Evolutionary conservation across 352 stramenopile genomes (phyloP).

Genomic region (Globisporangium lucens): DNA sequence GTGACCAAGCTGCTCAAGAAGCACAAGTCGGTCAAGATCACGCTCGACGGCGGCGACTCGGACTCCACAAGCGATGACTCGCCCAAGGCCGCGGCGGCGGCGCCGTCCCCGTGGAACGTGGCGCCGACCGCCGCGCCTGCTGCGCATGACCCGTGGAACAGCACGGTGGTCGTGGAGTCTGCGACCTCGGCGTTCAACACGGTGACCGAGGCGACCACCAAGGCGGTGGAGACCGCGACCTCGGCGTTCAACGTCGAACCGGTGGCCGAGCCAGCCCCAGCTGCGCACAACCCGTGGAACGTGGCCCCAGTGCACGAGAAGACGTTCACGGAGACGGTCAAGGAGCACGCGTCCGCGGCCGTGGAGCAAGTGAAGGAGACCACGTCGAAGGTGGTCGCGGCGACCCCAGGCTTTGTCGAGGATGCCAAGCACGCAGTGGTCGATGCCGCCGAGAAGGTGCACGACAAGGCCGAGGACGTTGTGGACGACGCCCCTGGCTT

Average conservation of each 20-base stretch:
- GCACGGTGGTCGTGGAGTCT: slow-evolving; percentile 23
- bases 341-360: slow-evolving; percentile 14
- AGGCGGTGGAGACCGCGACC: slow-evolving; percentile 12
- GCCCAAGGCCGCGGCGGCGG: slow-evolving; percentile 13
- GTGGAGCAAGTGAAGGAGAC: slow-evolving; percentile 18
- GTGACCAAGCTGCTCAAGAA: slow-evolving; percentile 77
- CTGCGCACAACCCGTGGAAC: slow-evolving; percentile 37
- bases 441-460: slow-evolving; percentile 4
- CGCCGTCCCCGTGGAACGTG: slow-evolving; percentile 56
- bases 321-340: slow-evolving; percentile 20
- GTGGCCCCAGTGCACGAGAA: slow-evolving; percentile 26
- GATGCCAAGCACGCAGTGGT: slow-evolving; percentile 21
- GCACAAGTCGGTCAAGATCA: slow-evolving; percentile 43
- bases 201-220: slow-evolving; percentile 21
- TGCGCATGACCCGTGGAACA: slow-evolving; percentile 49
- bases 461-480: slow-evolving; percentile 21
- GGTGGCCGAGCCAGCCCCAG: not conserved
- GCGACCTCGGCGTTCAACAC: slow-evolving; percentile 9
- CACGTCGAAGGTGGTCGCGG: slow-evolving; percentile 13
- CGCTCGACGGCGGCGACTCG: slow-evolving; percentile 30
- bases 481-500: slow-evolving; percentile 9
- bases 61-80: slow-evolving; percentile 17
- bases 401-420: slow-evolving; percentile 19
- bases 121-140: slow-evolving; percentile 21
- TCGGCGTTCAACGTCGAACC: slow-evolving; percentile 34